Base-by-base conservation (phyloP, 1,284 basidiomycete genomes). In the Porogramme epimiltina region DNA sequence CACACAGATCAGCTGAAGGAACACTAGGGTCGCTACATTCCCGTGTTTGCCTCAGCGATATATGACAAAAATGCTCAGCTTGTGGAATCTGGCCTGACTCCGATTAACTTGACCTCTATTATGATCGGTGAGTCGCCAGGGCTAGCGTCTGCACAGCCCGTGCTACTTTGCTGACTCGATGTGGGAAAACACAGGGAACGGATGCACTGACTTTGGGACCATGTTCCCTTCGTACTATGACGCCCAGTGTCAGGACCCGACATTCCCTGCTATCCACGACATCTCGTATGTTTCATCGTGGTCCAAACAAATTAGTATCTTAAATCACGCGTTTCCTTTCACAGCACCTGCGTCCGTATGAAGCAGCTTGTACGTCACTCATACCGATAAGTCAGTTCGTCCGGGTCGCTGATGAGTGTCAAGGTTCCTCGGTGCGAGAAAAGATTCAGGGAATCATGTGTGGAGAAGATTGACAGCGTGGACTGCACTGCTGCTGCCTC, bases 41-140 rank as follows among this genome's bases (percentile, higher is more conserved):
- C 93, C 2, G 73, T 93, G 4, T 94, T 92, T 58, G 93, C 91
- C 0, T 74, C 87, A 1, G 81, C 82, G 18, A 82, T 95, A 0
- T 84, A 87, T 39, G 91, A 94, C 66, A 83, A 89, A 55, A 94
- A 95, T 65, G 70, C 77, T 4, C 64, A 66, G 31, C 73, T 89
- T 13, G 65, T 76, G 11, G 71, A 52, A 6, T 78, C 75, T 0
- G 87, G 85, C 1, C 65, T 85, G 58, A 80, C 81, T 4, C 86
- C 89, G 0, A 82, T 95, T 62, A 94, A 94, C 65, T 74, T 95
- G 9, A 78, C 81, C 44, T 89, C 87, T 13, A 75, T 91, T 26
- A 80, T 93, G 72, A 91, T 95, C 45, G 92, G 93, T 76, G 75
- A 70, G 70, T 53, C n/a, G 34, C n/a, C n/a, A n/a, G n/a, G n/a